Conservation (phyloP, 441 rosid genomes). For the Capsella rubella region DNA sequence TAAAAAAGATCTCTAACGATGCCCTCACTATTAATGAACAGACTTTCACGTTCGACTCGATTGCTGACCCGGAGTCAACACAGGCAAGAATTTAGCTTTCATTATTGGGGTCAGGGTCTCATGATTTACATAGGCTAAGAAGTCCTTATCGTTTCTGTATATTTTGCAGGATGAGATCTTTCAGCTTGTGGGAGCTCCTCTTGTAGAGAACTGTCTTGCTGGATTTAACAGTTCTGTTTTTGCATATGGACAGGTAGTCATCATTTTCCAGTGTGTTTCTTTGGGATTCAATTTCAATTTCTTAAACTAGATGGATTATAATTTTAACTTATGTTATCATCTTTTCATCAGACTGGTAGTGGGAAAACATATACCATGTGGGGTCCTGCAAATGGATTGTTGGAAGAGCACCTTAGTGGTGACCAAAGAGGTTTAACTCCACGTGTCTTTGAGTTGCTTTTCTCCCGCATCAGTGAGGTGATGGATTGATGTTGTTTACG, state of each 20-base stretch:
- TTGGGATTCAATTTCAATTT: slow-evolving; percentile 6
- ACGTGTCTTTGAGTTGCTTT: slow-evolving; percentile 85
- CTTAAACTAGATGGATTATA: slow-evolving; percentile 17
- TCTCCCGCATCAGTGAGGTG: slow-evolving; percentile 90
- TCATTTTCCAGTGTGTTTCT: background rate
- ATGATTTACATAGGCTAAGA: slow-evolving; percentile 18
- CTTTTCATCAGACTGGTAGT: slow-evolving; percentile 82
- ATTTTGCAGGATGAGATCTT: slow-evolving; percentile 78
- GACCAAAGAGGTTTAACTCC: slow-evolving; percentile 97
- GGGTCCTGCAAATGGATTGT: slow-evolving; percentile 93
- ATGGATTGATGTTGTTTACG: slow-evolving; percentile 31
- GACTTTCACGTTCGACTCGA: slow-evolving; percentile 87
- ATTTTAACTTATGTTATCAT: slow-evolving; percentile 15
- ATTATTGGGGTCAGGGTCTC: background rate
- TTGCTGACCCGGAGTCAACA: slow-evolving; percentile 78
- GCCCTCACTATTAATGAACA: slow-evolving; percentile 83
- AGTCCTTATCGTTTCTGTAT: slow-evolving; percentile 18
- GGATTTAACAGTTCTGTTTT: slow-evolving; percentile 99
- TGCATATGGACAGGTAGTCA: slow-evolving; percentile 95
- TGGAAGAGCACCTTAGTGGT: slow-evolving; percentile 66
- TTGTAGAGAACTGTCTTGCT: slow-evolving; percentile 96
- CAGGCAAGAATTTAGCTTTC: slow-evolving; percentile 56
- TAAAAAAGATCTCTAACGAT: slow-evolving; percentile 68
- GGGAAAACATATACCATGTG: slow-evolving; percentile 99
- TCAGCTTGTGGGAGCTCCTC: slow-evolving; percentile 88